Conservation (phyloP, 2,329 filamentous ascomycete genomes). For the Calonectria pseudoturangicola region DNA sequence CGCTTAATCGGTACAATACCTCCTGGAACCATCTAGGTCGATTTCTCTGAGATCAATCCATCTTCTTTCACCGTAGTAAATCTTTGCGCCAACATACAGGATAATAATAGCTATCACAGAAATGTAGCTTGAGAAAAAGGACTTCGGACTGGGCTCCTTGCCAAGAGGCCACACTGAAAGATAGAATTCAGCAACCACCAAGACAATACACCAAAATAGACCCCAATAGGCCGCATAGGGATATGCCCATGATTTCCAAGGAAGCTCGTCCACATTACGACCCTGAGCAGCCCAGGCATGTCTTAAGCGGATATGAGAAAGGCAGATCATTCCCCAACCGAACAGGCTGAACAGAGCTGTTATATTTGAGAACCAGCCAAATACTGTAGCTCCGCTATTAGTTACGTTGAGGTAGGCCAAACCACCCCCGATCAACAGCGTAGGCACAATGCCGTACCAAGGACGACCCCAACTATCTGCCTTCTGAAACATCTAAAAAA, state of each 20-base stretch:
- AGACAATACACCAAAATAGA: conserved; percentile 64
- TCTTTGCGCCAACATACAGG: conserved; percentile 62
- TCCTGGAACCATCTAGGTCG: conserved; percentile 32
- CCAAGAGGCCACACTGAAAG: conserved; percentile 66
- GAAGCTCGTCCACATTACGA: conserved; percentile 59
- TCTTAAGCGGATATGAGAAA: conserved; percentile 65
- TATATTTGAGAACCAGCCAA: conserved; percentile 68
- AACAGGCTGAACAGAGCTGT: conserved; percentile 66
- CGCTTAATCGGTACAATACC: conserved; percentile 27
- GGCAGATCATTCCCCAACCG: conserved; percentile 65
- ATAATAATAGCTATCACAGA: conserved; percentile 65
- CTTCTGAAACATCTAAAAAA: conserved; percentile 26
- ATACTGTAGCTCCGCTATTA: conserved; percentile 64
- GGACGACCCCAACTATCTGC: conserved; percentile 40
- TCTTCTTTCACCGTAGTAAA: conserved; percentile 60
- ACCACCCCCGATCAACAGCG: conserved; percentile 69
- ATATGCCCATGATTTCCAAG: conserved; percentile 66
- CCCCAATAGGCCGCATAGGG: conserved; percentile 66
- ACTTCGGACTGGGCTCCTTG: conserved; percentile 57
- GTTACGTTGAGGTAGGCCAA: conserved; percentile 65
- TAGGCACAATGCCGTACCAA: conserved; percentile 63
- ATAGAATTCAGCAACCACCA: conserved; percentile 69
- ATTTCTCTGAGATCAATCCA: conserved; percentile 20
- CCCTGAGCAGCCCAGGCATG: conserved; percentile 64
- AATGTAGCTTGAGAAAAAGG: conserved; percentile 69